Evolutionary conservation across 2,329 filamentous ascomycete genomes (phyloP).

Genomic region (Beauveria sp.): DNA sequence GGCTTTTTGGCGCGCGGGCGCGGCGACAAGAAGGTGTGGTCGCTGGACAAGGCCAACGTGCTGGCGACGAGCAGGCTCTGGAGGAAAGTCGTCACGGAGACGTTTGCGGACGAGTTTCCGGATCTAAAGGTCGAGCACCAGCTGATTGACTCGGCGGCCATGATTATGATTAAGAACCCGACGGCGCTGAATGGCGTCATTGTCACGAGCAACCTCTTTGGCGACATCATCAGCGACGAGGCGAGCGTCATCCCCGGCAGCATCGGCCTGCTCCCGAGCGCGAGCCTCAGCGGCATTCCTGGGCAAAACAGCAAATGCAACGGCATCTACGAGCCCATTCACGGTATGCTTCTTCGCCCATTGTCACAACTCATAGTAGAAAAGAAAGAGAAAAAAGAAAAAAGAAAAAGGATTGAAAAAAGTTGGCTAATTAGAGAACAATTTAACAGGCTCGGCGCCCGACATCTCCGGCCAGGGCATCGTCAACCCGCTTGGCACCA

Average conservation of each 20-base stretch:
- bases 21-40: slow-evolving; percentile 65
- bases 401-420: too few species aligned
- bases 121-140: slow-evolving; percentile 79
- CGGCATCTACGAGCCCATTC: slow-evolving; percentile 96
- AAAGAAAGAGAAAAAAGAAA: too few species aligned
- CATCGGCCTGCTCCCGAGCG: slow-evolving; percentile 80
- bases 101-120: slow-evolving; percentile 84
- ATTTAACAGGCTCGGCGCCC: slow-evolving; percentile 64
- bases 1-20: slow-evolving; percentile 76
- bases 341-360: slow-evolving; percentile 41
- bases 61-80: slow-evolving; percentile 84
- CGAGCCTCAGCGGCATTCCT: slow-evolving; percentile 77
- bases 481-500: slow-evolving; percentile 77
- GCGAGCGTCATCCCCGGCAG: slow-evolving; percentile 60
- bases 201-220: slow-evolving; percentile 89
- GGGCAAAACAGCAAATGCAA: slow-evolving; percentile 80
- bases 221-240: slow-evolving; percentile 94
- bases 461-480: slow-evolving; percentile 89
- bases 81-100: slow-evolving; percentile 78
- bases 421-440: too few species aligned
- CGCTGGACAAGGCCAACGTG: slow-evolving; percentile 93
- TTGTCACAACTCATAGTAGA: too few species aligned
- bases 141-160: slow-evolving; percentile 92
- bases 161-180: slow-evolving; percentile 96
- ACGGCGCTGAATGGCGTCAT: slow-evolving; percentile 81